phyloP scores from a whole-genome alignment of 441 rosid genomes.

The Dalechampia spathulata region DNA sequence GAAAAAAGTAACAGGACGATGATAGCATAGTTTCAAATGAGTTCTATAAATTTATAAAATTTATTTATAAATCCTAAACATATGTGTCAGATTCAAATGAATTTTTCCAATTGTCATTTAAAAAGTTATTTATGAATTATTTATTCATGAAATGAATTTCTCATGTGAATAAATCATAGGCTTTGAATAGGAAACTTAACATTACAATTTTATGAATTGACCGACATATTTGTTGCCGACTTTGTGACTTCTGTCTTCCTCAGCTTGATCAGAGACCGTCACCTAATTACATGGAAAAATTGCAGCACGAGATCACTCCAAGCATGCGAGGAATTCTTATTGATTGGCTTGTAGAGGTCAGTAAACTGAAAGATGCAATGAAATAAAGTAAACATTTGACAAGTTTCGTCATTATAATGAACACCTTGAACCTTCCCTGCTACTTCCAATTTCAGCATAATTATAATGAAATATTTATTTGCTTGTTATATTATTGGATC shows the following conservation, averaged over 20 bases:
- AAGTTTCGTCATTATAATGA: neutral
- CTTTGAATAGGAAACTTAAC: no score
- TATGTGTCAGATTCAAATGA: no score
- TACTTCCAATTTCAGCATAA: neutral
- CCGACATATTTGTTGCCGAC: slow-evolving; percentile 9
- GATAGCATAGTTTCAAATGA: no score
- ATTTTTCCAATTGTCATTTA: no score
- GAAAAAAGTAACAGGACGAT: no score
- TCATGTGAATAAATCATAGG: no score
- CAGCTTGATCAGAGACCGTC: slow-evolving; percentile 78
- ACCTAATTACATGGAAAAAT: slow-evolving; percentile 57
- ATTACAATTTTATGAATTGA: neutral
- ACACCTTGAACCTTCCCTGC: neutral
- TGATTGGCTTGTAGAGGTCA: slow-evolving; percentile 96
- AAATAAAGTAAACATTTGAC: no score
- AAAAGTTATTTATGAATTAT: no score
- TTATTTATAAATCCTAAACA: no score
- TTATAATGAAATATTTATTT: neutral
- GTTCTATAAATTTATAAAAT: no score
- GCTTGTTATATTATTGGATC: neutral
- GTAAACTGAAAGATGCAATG: slow-evolving; percentile 9
- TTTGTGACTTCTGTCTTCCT: slow-evolving; percentile 13
- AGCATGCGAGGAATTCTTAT: slow-evolving; percentile 76
- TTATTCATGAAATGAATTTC: no score
- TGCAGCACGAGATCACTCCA: slow-evolving; percentile 73